Percentiles rank a stretch among this genome's conserved stretches.
Evolutionary conservation across 176 grass and related monocot species (phyloP).

Genomic region (Oryza australiensis): DNA sequence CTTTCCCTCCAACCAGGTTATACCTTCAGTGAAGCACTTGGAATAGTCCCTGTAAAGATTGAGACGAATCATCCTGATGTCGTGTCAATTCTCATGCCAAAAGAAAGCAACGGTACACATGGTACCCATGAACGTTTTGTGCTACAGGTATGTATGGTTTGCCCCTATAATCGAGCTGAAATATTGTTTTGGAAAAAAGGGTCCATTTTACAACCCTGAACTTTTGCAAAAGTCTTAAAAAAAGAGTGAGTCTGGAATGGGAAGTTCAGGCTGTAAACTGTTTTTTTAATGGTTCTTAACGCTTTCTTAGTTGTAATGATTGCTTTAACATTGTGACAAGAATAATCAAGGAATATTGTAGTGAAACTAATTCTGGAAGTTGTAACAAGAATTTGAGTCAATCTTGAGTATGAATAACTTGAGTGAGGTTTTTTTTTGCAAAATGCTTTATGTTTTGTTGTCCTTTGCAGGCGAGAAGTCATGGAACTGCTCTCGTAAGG

Average conservation of each 20-base stretch:
- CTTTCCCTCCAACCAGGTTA: slow-evolving; percentile 59
- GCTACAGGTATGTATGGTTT: slow-evolving; percentile 54
- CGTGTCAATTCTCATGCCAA: slow-evolving; percentile 67
- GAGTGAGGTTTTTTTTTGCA: slow-evolving; percentile 9
- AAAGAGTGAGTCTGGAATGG: background rate
- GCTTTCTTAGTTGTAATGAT: slow-evolving; percentile 5
- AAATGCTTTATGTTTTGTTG: slow-evolving; percentile 22
- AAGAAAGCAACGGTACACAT: slow-evolving; percentile 59
- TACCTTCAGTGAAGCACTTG: slow-evolving; percentile 82
- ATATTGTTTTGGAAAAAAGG: background rate
- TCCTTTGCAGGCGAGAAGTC: slow-evolving; percentile 64
- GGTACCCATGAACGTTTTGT: slow-evolving; percentile 48
- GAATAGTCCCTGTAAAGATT: slow-evolving; percentile 77
- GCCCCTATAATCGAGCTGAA: background rate
- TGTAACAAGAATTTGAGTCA: slow-evolving; percentile 5
- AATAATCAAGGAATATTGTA: slow-evolving; percentile 6
- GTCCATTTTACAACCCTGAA: background rate
- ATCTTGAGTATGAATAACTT: slow-evolving; percentile 22
- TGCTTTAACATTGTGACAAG: background rate
- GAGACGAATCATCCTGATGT: slow-evolving; percentile 95
- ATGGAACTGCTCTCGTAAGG: slow-evolving; percentile 80
- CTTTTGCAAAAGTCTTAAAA: background rate
- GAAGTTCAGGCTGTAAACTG: background rate
- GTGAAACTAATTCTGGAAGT: slow-evolving; percentile 2
- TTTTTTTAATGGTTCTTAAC: background rate